These are phyloP conservation scores for Paecilomyces variotii DNA, from an alignment of 2,329 filamentous ascomycete species.

Conservation along the genomic window DNA sequence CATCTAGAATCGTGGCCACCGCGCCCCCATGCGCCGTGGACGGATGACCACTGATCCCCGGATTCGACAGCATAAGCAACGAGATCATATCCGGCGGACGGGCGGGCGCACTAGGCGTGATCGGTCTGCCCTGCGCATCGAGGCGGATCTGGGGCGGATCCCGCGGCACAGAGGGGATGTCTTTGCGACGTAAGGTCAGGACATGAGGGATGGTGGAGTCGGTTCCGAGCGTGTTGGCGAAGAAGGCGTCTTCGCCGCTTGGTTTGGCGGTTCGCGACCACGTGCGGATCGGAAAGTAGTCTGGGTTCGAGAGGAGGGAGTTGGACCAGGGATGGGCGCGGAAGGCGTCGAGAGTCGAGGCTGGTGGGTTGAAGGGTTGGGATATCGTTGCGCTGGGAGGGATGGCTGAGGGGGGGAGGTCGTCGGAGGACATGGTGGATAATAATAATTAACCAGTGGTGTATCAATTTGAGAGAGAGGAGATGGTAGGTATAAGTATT, in stretches of 20 bases:
- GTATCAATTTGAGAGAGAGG: too few relatives aligned
- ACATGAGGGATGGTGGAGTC: constrained; percentile 32
- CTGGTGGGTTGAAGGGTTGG: not conserved
- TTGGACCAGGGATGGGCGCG: constrained; percentile 18
- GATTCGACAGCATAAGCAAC: constrained; percentile 25
- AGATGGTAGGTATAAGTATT: not conserved
- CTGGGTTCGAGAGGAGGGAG: constrained; percentile 22
- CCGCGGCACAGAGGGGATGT: constrained; percentile 14
- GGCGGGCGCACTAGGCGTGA: constrained; percentile 12
- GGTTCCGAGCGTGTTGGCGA: constrained; percentile 31
- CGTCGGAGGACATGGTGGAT: not conserved
- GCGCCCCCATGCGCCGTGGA: constrained; percentile 33
- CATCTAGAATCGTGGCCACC: constrained; percentile 34
- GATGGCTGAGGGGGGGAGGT: not conserved
- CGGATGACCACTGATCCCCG: constrained; percentile 33
- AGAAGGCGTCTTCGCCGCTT: constrained; percentile 36
- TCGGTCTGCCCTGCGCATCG: constrained; percentile 13
- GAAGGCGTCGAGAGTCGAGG: constrained; percentile 12
- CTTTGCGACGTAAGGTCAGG: constrained; percentile 29
- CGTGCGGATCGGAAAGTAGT: constrained; percentile 32
- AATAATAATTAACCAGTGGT: too few relatives aligned
- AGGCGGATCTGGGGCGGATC: constrained; percentile 17
- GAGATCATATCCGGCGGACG: constrained; percentile 30
- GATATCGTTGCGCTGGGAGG: not conserved
- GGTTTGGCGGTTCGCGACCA: constrained; percentile 33